These are phyloP conservation scores for Cardamine resedifolia DNA, from an alignment of 345 rosid species.

Conservation along the genomic window DNA sequence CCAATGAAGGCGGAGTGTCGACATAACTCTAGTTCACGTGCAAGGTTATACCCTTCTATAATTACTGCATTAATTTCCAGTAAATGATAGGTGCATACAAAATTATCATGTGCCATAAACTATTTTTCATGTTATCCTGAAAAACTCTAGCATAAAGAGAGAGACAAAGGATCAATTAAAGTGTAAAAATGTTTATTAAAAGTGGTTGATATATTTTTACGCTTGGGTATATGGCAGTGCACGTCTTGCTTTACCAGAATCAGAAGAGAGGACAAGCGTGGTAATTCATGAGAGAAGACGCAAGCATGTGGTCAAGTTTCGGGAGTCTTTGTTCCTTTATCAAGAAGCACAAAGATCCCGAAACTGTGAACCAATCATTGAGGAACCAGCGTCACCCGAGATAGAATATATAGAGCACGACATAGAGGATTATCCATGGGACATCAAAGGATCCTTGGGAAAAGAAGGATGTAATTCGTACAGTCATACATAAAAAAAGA, in stretches of 20 bases:
- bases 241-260: constrained; percentile 77
- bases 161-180: no score
- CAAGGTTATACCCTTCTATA: constrained; percentile 51
- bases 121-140: no score
- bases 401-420: constrained; percentile 50
- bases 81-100: neutral
- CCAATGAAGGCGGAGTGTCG: constrained; percentile 91
- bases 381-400: constrained; percentile 76
- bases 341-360: constrained; percentile 10
- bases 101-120: no score
- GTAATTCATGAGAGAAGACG: constrained; percentile 33
- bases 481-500: constrained; percentile 58
- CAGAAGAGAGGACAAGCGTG: constrained; percentile 52
- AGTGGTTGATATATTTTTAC: neutral
- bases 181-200: no score
- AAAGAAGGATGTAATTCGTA: constrained; percentile 55
- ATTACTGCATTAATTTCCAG: neutral
- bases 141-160: no score
- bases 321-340: constrained; percentile 44
- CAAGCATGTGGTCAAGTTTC: constrained; percentile 41
- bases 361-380: constrained; percentile 66
- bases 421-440: constrained; percentile 59
- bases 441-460: constrained; percentile 42
- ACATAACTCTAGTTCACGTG: constrained; percentile 88
- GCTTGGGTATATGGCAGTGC: constrained; percentile 48